phyloP scores from a whole-genome alignment of 1,139 yeast genomes.

The Casaregolazyma suthepensis region DNA sequence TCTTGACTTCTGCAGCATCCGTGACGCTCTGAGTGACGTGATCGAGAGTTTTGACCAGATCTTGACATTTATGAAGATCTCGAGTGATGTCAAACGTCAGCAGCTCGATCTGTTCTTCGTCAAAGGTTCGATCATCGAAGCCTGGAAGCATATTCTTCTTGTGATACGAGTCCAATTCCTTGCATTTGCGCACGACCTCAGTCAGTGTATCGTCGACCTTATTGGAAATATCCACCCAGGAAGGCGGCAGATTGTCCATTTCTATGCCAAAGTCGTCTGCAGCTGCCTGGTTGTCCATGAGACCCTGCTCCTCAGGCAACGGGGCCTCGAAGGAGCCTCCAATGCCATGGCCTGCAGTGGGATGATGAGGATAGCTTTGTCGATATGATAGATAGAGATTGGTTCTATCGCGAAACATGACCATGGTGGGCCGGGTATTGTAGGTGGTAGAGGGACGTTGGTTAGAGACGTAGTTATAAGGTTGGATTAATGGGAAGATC shows the following conservation, averaged over 20 bases:
- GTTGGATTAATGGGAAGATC: not conserved
- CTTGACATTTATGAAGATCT: slow-evolving; percentile 69
- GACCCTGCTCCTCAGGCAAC: slow-evolving; percentile 57
- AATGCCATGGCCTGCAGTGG: slow-evolving; percentile 19
- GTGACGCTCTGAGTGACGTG: slow-evolving; percentile 38
- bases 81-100: slow-evolving; percentile 69
- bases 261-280: slow-evolving; percentile 32
- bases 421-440: not conserved
- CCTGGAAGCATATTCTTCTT: slow-evolving; percentile 82
- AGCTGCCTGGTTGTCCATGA: slow-evolving; percentile 42
- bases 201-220: slow-evolving; percentile 61
- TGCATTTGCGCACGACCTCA: slow-evolving; percentile 45
- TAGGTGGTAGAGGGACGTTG: too few species aligned
- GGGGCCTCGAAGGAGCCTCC: slow-evolving; percentile 27
- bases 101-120: slow-evolving; percentile 71
- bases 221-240: slow-evolving; percentile 64
- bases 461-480: not conserved
- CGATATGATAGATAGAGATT: slow-evolving; percentile 39
- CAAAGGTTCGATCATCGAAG: slow-evolving; percentile 65
- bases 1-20: slow-evolving; percentile 46
- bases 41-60: slow-evolving; percentile 63
- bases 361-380: slow-evolving; percentile 40
- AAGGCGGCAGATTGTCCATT: slow-evolving; percentile 58
- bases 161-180: slow-evolving; percentile 60
- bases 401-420: slow-evolving; percentile 40